Evolutionary conservation across 1,139 yeast species (phyloP).

Genomic region (Zygosaccharomyces pseudobailii): DNA sequence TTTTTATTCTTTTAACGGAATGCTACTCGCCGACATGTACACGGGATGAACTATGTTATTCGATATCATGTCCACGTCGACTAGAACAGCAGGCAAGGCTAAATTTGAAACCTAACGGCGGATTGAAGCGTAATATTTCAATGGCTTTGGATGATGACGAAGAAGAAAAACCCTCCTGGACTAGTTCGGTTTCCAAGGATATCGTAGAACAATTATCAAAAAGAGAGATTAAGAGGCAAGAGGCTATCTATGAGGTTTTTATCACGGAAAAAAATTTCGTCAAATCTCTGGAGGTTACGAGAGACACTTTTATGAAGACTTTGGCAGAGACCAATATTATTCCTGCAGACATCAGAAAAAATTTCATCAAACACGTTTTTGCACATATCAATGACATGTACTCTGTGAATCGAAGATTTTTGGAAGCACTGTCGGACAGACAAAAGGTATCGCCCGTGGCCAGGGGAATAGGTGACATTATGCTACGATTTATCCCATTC

Average conservation of each 20-base stretch:
- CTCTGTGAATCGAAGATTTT: conserved; percentile 73
- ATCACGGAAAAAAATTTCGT: conserved; percentile 94
- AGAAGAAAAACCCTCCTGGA: conserved; percentile 88
- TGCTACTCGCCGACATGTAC: conserved; percentile 97
- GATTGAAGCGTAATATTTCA: conserved; percentile 77
- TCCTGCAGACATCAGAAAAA: conserved; percentile 83
- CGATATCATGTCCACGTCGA: conserved; percentile 96
- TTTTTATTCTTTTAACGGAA: conserved; percentile 84
- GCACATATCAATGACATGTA: conserved; percentile 86
- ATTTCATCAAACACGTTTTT: conserved; percentile 86
- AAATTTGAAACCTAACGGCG: conserved; percentile 85
- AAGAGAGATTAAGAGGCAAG: conserved; percentile 87
- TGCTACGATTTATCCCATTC: conserved; percentile 74
- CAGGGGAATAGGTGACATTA: conserved; percentile 79
- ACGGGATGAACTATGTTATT: conserved; percentile 79
- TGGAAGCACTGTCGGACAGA: conserved; percentile 84
- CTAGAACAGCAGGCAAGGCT: conserved; percentile 92
- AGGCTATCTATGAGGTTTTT: conserved; percentile 87
- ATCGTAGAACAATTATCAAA: conserved; percentile 76
- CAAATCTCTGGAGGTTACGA: conserved; percentile 85
- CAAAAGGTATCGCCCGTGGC: conserved; percentile 88
- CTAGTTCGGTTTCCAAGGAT: conserved; percentile 81
- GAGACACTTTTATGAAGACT: conserved; percentile 93
- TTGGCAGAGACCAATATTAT: conserved; percentile 79
- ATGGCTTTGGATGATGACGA: conserved; percentile 71